These are phyloP conservation scores for Lathyrus tuberosus DNA, from an alignment of 306 rosid genomes.

Conservation along the genomic window DNA sequence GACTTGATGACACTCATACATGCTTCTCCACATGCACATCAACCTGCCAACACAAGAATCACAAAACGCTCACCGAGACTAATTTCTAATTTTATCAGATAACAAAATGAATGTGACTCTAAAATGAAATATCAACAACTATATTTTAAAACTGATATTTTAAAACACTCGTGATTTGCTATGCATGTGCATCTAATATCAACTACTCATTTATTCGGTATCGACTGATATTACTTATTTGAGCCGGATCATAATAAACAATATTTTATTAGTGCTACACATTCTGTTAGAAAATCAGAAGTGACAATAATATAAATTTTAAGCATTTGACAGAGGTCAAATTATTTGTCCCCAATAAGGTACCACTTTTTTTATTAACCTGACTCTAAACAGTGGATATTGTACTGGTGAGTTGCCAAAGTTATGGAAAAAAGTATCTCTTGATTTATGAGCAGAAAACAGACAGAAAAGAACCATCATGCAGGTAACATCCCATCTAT, in stretches of 20 bases:
- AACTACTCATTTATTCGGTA: background rate
- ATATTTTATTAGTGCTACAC: conserved; percentile 5
- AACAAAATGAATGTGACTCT: background rate
- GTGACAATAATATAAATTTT: conserved; percentile 8
- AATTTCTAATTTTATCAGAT: background rate
- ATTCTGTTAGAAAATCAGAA: conserved; percentile 39
- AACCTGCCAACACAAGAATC: conserved; percentile 53
- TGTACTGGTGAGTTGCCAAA: conserved; percentile 37
- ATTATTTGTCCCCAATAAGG: conserved; percentile 18
- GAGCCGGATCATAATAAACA: background rate
- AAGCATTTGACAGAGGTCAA: conserved; percentile 14
- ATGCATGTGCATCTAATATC: background rate
- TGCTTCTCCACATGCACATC: conserved; percentile 98
- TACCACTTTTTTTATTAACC: background rate
- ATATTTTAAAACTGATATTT: background rate
- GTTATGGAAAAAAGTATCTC: conserved; percentile 24
- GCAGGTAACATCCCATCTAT: conserved; percentile 30
- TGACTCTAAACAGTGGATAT: background rate
- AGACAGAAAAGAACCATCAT: conserved; percentile 18
- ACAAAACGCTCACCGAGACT: conserved; percentile 15
- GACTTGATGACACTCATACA: conserved; percentile 97
- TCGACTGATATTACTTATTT: background rate
- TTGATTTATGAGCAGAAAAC: conserved; percentile 33
- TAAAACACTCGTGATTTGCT: background rate
- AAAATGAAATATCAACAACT: background rate